Conservation (phyloP, 2,329 filamentous ascomycete species). For the Parasarocladium wereldwijsianum region DNA sequence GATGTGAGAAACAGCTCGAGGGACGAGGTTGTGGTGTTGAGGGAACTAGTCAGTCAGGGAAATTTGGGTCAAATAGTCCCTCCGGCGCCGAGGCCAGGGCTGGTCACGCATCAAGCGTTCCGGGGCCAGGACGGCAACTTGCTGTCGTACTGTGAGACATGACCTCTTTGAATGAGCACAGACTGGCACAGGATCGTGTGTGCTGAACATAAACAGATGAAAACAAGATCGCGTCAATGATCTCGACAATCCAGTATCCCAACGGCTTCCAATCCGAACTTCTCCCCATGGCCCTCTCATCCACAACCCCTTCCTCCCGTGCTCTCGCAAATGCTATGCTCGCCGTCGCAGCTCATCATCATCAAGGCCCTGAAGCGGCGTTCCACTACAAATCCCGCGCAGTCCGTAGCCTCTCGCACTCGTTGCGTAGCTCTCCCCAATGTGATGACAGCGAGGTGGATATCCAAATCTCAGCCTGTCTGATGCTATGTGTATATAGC, state of each 20-base stretch:
- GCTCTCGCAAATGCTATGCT: constrained; percentile 29
- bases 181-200: neutral
- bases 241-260: constrained; percentile 28
- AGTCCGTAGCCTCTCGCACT: constrained; percentile 17
- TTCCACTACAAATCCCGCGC: constrained; percentile 26
- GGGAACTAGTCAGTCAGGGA: too few species aligned
- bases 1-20: too few species aligned
- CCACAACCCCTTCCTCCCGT: constrained; percentile 16
- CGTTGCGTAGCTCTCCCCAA: constrained; percentile 7
- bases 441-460: constrained; percentile 10
- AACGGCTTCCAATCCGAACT: constrained; percentile 32
- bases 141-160: constrained; percentile 10
- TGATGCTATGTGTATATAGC: constrained; percentile 36
- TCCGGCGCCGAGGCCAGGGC: neutral
- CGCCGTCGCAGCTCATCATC: constrained; percentile 27
- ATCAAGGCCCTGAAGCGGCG: constrained; percentile 22
- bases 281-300: constrained; percentile 28
- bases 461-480: constrained; percentile 27
- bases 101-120: constrained; percentile 5
- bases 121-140: constrained; percentile 7
- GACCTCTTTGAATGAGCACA: neutral
- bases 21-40: too few species aligned
- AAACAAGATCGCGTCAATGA: constrained; percentile 24
- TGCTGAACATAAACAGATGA: constrained; percentile 16
- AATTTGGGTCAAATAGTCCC: too few species aligned